Evolutionary conservation across 192 early-diverging fungal species (phyloP).

Genomic region (Bifiguratus adelaidae): DNA sequence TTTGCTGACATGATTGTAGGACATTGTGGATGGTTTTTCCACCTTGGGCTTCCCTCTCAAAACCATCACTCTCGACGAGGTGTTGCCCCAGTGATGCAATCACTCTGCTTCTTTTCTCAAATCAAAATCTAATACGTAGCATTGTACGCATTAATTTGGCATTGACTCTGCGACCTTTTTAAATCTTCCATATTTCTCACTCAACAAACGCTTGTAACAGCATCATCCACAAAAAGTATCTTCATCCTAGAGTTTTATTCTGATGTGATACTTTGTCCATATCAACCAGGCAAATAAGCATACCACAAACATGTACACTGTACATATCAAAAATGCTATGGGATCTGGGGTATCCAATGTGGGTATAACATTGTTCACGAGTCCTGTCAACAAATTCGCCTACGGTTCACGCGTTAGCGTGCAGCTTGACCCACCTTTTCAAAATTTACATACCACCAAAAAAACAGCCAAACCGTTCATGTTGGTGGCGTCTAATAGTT

Average conservation of each 20-base stretch:
- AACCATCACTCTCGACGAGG: too few species aligned
- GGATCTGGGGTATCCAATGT: slow-evolving; percentile 52
- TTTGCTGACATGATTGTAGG: too few species aligned
- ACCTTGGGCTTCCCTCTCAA: too few species aligned
- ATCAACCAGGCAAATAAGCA: slow-evolving; percentile 7
- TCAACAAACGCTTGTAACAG: too few species aligned
- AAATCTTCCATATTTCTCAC: too few species aligned
- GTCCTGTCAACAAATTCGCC: slow-evolving; percentile 85
- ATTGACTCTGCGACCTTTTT: too few species aligned
- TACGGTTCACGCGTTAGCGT: slow-evolving; percentile 11
- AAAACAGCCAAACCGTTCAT: slow-evolving; percentile 76
- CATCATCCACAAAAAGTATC: too few species aligned
- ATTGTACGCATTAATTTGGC: too few species aligned
- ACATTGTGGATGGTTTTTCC: too few species aligned
- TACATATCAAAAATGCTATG: slow-evolving; percentile 32
- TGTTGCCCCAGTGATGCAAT: too few species aligned
- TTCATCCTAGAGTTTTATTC: slow-evolving; percentile 13
- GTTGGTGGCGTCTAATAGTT: slow-evolving; percentile 61
- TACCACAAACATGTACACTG: slow-evolving; percentile 36
- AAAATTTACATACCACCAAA: slow-evolving; percentile 44
- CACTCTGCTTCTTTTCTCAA: too few species aligned
- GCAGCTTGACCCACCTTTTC: background rate
- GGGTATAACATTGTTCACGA: slow-evolving; percentile 67
- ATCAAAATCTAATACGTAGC: too few species aligned
- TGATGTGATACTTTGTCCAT: slow-evolving; percentile 2